Percentiles rank a stretch among this genome's conserved stretches.
Conservation (phyloP, 768 basidiomycete species). For the Collybiopsis luxurians region DNA sequence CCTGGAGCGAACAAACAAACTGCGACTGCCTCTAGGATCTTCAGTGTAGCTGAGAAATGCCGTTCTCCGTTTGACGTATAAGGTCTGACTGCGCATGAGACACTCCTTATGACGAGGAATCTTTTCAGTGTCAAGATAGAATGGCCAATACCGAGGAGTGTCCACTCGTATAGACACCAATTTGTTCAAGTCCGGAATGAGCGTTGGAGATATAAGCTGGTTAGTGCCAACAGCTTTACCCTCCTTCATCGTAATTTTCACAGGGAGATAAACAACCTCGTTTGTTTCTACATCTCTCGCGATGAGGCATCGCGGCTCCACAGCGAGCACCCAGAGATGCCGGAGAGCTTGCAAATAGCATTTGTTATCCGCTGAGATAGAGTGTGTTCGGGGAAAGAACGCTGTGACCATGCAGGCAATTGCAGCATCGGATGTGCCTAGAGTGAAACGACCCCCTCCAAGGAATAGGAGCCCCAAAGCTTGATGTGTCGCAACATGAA, state of each 20-base stretch:
- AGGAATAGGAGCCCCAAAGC: constrained; percentile 91
- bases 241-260: constrained; percentile 82
- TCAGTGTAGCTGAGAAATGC: constrained; percentile 93
- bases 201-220: constrained; percentile 86
- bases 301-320: constrained; percentile 89
- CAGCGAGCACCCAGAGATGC: constrained; percentile 94
- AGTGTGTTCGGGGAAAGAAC: constrained; percentile 89
- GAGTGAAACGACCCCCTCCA: constrained; percentile 87
- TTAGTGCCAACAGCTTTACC: constrained; percentile 59
- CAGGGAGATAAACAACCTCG: constrained; percentile 89
- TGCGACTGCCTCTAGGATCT: constrained; percentile 91
- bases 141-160: constrained; percentile 94
- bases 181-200: constrained; percentile 85
- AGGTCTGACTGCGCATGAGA: constrained; percentile 73
- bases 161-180: constrained; percentile 84
- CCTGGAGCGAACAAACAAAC: constrained; percentile 86
- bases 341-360: constrained; percentile 90
- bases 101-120: constrained; percentile 65
- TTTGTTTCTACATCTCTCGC: constrained; percentile 90
- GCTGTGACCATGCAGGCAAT: constrained; percentile 87
- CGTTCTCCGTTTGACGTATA: constrained; percentile 90
- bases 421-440: constrained; percentile 89
- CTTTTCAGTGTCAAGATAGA: constrained; percentile 75
- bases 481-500: constrained; percentile 88
- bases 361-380: constrained; percentile 80